A percentile compares a stretch with the other conserved stretches of the same genome.
phyloP scores from a whole-genome alignment of 1,139 yeast genomes.

The Kodamaea ohmeri region DNA sequence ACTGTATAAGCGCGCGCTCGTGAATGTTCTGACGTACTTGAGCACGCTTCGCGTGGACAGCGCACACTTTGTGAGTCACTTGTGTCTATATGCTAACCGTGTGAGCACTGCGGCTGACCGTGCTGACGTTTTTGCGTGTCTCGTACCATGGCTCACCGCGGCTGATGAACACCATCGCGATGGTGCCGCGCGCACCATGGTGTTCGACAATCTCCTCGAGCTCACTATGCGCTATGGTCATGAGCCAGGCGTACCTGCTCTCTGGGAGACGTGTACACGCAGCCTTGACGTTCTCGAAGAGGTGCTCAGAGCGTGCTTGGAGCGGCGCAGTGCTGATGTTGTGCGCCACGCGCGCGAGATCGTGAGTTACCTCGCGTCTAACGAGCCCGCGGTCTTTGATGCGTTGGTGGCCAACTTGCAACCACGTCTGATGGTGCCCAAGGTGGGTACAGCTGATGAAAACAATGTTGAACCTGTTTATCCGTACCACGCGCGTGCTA shows the following conservation, averaged over 20 bases:
- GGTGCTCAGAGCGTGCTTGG: slow-evolving; percentile 65
- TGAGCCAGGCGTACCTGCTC: slow-evolving; percentile 76
- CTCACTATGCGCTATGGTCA: slow-evolving; percentile 77
- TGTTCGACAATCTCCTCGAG: slow-evolving; percentile 76
- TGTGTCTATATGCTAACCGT: slow-evolving; percentile 65
- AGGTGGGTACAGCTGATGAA: slow-evolving; percentile 53
- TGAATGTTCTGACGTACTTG: slow-evolving; percentile 55
- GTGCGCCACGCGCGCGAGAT: slow-evolving; percentile 81
- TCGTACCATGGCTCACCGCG: slow-evolving; percentile 88
- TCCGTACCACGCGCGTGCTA: slow-evolving; percentile 19
- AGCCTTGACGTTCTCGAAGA: slow-evolving; percentile 72
- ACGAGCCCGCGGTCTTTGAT: slow-evolving; percentile 61
- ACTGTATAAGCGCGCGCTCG: slow-evolving; percentile 73
- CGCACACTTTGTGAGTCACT: slow-evolving; percentile 63
- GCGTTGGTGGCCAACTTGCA: slow-evolving; percentile 66
- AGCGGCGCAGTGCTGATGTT: slow-evolving; percentile 67
- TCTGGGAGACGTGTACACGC: slow-evolving; percentile 87
- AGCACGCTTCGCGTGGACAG: slow-evolving; percentile 52
- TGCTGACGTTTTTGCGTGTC: slow-evolving; percentile 73
- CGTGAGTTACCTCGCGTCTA: slow-evolving; percentile 65
- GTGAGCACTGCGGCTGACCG: slow-evolving; percentile 41
- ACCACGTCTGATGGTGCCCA: slow-evolving; percentile 87
- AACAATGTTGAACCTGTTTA: slow-evolving; percentile 63
- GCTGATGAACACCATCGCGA: slow-evolving; percentile 39
- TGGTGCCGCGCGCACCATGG: slow-evolving; percentile 58